phyloP scores from a whole-genome alignment of 768 basidiomycete genomes.

The Glaciozyma antarctica region DNA sequence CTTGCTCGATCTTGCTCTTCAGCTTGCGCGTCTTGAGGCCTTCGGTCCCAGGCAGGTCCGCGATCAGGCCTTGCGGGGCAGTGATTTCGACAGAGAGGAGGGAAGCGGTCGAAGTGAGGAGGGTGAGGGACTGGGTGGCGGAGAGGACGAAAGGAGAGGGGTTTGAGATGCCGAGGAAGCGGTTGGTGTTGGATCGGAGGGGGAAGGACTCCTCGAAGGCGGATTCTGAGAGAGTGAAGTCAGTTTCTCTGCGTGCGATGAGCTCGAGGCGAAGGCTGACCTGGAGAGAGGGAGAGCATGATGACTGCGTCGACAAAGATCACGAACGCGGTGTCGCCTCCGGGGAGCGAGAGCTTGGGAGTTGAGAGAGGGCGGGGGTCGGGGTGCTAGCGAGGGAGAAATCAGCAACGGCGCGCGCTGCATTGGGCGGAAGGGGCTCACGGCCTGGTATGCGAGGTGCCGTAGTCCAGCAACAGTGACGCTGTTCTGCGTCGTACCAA shows the following conservation, averaged over 20 bases:
- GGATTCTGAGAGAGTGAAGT: slow-evolving; percentile 19
- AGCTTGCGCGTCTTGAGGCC: slow-evolving; percentile 36
- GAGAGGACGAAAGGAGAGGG: neutral
- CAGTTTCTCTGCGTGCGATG: neutral
- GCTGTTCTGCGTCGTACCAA: slow-evolving; percentile 1
- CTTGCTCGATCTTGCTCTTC: slow-evolving; percentile 42
- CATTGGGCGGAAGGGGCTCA: neutral
- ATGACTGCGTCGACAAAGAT: slow-evolving; percentile 40
- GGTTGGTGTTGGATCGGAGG: slow-evolving; percentile 39
- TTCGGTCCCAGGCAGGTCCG: slow-evolving; percentile 9
- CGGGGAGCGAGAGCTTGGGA: slow-evolving; percentile 38
- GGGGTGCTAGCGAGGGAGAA: slow-evolving; percentile 25
- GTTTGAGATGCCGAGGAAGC: slow-evolving; percentile 38
- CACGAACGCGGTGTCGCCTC: slow-evolving; percentile 37
- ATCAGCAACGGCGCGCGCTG: neutral
- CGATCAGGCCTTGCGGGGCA: neutral
- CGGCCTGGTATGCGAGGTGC: slow-evolving; percentile 23
- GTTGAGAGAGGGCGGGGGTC: slow-evolving; percentile 39
- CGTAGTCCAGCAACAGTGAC: slow-evolving; percentile 9
- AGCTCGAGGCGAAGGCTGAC: neutral
- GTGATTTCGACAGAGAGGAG: slow-evolving; percentile 16
- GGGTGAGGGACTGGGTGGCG: slow-evolving; percentile 9
- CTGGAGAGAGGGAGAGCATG: slow-evolving; percentile 34
- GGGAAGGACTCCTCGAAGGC: slow-evolving; percentile 41
- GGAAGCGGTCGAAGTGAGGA: slow-evolving; percentile 26